Evolutionary conservation across 768 basidiomycete species (phyloP), one percentile per base, ranked within the genome.

Genomic region (Hortiboletus campestris): DNA sequence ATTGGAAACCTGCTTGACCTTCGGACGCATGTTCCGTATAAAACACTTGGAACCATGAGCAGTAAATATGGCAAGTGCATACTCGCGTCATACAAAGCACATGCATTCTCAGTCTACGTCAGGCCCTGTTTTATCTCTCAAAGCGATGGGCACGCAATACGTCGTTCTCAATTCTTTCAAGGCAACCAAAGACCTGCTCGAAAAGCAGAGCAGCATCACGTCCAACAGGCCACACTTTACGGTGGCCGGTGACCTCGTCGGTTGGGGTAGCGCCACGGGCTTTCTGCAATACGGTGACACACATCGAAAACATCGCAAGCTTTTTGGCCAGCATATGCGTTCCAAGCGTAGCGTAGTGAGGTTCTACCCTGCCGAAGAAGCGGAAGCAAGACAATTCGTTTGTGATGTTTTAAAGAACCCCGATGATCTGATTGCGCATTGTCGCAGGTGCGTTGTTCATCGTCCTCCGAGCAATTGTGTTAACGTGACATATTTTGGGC

Each of bases 1-100:
- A 68, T 84, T 34, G 82, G 83, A 29, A 84, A 84, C 59, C 60
- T 80, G 6, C 64, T 82, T 20, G 81, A 84, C 58, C 79, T 84
- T 76, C 83, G 82, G 29, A 68, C 68, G 16, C 73, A 75, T 44
- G 70, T 74, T 45, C 78, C 80, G 55, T 84, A 81, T 79, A 53
- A 78, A 14, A 80, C 78, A 0, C 82, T 81, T 55, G 73, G 76
- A 13, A 69, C 71, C 36, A 32, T 60, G 50, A 20, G 16, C 46
- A 73, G 80, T 54, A 68, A 67, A 63, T 84, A 76, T 59, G 84
- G 83, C 78, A 63, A 53, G 73, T 65, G 32, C 47, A 4, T 25
- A 44, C 34, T 38, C 17, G 22, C 46, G 38, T 44, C 51, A 54
- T n/a, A 20, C 46, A 14, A 50, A 57, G 13, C 43, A 12, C 3